A percentile compares a stretch with the other conserved stretches of the same genome.
Conservation (phyloP, 2,329 filamentous ascomycete species). For the Paramyrothecium roridum region DNA sequence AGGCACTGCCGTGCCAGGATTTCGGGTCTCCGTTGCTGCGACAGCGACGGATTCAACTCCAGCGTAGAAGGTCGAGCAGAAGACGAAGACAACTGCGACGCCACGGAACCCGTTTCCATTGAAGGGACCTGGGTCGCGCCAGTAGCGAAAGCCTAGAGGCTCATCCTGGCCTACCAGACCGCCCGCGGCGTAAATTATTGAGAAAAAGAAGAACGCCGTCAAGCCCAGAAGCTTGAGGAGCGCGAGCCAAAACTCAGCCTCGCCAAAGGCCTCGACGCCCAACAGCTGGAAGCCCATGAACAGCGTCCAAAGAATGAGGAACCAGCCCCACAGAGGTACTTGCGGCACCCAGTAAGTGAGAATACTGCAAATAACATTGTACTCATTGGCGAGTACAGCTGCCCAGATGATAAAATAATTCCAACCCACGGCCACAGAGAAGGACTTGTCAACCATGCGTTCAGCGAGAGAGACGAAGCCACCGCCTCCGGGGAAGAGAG, state of each 20-base stretch:
- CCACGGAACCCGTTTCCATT: slow-evolving; percentile 62
- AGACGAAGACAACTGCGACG: slow-evolving; percentile 64
- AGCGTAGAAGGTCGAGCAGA: slow-evolving; percentile 68
- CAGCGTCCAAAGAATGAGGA: slow-evolving; percentile 71
- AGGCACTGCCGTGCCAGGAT: slow-evolving; percentile 53
- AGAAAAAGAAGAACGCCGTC: slow-evolving; percentile 70
- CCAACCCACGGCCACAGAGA: slow-evolving; percentile 67
- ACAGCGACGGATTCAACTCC: slow-evolving; percentile 64
- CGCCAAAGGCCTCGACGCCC: slow-evolving; percentile 71
- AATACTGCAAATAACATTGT: slow-evolving; percentile 66
- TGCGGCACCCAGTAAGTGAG: slow-evolving; percentile 63
- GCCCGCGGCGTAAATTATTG: slow-evolving; percentile 67
- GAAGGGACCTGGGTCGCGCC: slow-evolving; percentile 69
- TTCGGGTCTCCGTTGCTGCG: slow-evolving; percentile 58
- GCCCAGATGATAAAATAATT: slow-evolving; percentile 70
- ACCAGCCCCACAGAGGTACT: slow-evolving; percentile 64
- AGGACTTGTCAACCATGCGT: slow-evolving; percentile 68
- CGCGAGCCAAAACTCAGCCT: slow-evolving; percentile 78
- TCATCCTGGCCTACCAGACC: slow-evolving; percentile 58
- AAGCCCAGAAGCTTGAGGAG: slow-evolving; percentile 68
- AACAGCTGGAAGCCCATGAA: slow-evolving; percentile 68
- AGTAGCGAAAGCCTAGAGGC: slow-evolving; percentile 67
- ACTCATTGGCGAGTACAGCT: slow-evolving; percentile 65
- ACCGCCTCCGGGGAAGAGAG: slow-evolving; percentile 67
- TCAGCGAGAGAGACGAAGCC: slow-evolving; percentile 69